Evolutionary conservation across 495 filamentous ascomycete genomes (phyloP).

Genomic region (Elaphomyces granulatus): DNA sequence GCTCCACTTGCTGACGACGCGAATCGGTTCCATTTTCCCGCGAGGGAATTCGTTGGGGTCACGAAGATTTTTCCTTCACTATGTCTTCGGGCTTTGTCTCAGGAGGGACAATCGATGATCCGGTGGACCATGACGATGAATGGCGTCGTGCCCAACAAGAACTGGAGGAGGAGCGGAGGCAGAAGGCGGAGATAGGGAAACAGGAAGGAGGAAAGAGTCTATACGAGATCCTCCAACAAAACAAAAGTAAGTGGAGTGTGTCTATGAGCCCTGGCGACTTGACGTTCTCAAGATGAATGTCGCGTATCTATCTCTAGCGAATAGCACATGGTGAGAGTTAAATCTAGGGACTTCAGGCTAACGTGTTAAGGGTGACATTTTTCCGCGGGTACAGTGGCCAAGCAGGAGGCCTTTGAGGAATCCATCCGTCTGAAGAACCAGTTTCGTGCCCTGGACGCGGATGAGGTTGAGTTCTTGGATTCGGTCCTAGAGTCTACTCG

Average conservation of each 20-base stretch:
- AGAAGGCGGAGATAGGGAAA: constrained; percentile 41
- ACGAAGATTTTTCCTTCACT: too few species aligned
- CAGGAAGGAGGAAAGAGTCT: constrained; percentile 56
- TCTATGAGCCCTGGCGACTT: too few species aligned
- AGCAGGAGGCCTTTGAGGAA: constrained; percentile 95
- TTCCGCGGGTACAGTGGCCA: constrained; percentile 48
- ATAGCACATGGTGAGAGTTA: not conserved
- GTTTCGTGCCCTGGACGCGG: constrained; percentile 85
- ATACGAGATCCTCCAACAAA: constrained; percentile 78
- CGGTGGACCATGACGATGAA: constrained; percentile 45
- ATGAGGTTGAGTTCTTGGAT: constrained; percentile 86
- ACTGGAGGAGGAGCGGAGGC: constrained; percentile 51
- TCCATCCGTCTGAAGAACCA: constrained; percentile 76
- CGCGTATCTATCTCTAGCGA: too few species aligned
- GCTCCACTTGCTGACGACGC: too few species aligned
- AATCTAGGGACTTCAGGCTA: constrained; percentile 18
- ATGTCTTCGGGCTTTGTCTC: constrained; percentile 90
- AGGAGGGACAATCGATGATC: constrained; percentile 57
- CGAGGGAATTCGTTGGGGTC: too few species aligned
- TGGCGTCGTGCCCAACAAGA: constrained; percentile 69
- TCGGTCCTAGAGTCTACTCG: constrained; percentile 54
- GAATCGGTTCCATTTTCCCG: too few species aligned
- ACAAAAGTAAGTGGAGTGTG: constrained; percentile 57
- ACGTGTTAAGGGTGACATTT: constrained; percentile 38
- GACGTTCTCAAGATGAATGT: not conserved